Base-by-base conservation (phyloP, 768 basidiomycete species). In the Termitomyces heimii region DNA sequence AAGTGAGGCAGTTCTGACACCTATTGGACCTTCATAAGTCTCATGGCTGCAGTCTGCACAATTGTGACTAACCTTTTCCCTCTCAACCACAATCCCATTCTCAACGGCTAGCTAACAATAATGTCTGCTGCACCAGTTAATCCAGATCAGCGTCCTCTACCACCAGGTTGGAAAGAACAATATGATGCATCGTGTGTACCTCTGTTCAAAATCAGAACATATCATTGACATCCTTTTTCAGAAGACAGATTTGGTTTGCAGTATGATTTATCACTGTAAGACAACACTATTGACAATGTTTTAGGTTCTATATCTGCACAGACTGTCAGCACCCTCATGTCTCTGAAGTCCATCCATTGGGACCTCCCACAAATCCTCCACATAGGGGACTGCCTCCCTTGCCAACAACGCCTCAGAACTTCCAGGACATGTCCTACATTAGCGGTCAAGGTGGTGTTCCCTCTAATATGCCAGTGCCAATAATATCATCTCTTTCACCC, bases 221-320 rank as follows among this genome's bases (percentile, higher is more conserved):
- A 18, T 45, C 16, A 7, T 53, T 45, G 18, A 51, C 24, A 44
- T 46, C 45, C 44, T 39, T 10, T 16, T 32, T 1, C 26, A 55
- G 55, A 29, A 54, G 31, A 26, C 20, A 18, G 20, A 59, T 47
- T 0, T 62, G 61, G 61, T 62, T 37, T 5, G 47, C 54, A 3
- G 31, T 26, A 34, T 34, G 20, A 37, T 37, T 12, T 6, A 13
- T 5, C 31, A 26, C 10, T 1, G 22, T 9, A 16, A 5, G 3
- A 47, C 7, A 20, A 8, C 29, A n/a, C 24, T 1, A 28, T 28
- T 37, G 18, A 47, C 8, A 7, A 52, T 29, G 29, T 16, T 18
- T 9, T 32, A 65, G 64, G 64, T 63, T 61, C 42, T 65, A 65
- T 31, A 46, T 63, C 32, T 61, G 55, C 46, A 63, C 55, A 22